Conservation (phyloP, 192 early-diverging fungal genomes). For the Podila epicladia region DNA sequence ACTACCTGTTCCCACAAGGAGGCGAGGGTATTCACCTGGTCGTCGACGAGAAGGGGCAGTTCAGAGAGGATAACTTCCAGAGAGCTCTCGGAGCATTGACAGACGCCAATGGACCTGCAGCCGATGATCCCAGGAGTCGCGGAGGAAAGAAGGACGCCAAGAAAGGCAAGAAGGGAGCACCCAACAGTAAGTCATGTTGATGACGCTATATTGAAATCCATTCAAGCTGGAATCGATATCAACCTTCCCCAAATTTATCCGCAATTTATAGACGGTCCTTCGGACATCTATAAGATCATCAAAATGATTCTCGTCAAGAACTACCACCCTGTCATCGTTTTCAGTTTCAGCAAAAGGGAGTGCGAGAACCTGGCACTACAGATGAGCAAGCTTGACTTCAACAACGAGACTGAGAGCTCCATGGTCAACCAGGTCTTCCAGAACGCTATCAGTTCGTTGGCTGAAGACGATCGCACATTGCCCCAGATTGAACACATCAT, state of each 20-base stretch:
- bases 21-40: slow-evolving; percentile 95
- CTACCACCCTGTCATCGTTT: slow-evolving; percentile 99
- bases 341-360: slow-evolving; percentile 94
- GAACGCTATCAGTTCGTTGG: slow-evolving; percentile 86
- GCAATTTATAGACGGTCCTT: slow-evolving; percentile 53
- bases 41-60: slow-evolving; percentile 95
- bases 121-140: slow-evolving; percentile 53
- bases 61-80: slow-evolving; percentile 97
- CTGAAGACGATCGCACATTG: slow-evolving; percentile 89
- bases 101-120: slow-evolving; percentile 67
- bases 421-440: slow-evolving; percentile 86
- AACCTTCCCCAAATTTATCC: neutral
- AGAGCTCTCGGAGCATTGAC: slow-evolving; percentile 81
- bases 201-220: neutral
- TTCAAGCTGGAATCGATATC: neutral
- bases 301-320: slow-evolving; percentile 95
- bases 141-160: slow-evolving; percentile 62
- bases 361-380: slow-evolving; percentile 92
- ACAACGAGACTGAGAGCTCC: slow-evolving; percentile 83
- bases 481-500: slow-evolving; percentile 95
- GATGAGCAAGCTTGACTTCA: slow-evolving; percentile 94
- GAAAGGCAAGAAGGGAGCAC: slow-evolving; percentile 61
- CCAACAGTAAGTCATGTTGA: slow-evolving; percentile 8
- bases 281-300: slow-evolving; percentile 94
- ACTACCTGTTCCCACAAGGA: slow-evolving; percentile 93